Base-by-base conservation (phyloP, 2,329 filamentous ascomycete species). In the Alternaria arborescens region DNA sequence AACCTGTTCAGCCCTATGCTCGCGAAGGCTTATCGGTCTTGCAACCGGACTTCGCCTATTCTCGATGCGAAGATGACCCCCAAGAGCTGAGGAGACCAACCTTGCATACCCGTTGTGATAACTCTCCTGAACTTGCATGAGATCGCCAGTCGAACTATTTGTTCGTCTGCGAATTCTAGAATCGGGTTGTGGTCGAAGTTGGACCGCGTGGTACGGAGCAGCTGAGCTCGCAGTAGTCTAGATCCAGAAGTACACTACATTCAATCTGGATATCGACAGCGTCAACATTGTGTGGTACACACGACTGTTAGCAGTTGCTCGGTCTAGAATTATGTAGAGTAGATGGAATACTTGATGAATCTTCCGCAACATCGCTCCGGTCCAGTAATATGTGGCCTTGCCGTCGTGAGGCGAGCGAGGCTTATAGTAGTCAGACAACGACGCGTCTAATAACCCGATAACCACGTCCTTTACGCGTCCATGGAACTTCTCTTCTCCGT, bases 31-130 rank as follows among this genome's bases (percentile, higher is more conserved):
- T 32, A 52, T 42, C 28, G 41, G 36, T 14, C 36, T n/a, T 28
- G 12, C 30, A 26, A 26, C 2, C 63, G 57, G 61, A 52, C 41
- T 38, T 66, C 64, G 63, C 61, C 63, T 61, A 62, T 30, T 34
- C 40, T 26, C 47, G 26, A 61, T 46, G 48, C 18, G 32, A 30
- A 8, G 4, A 18, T 8, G 18, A 18, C 4, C 30, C 24, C 42
- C n/a, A 28, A 28, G 28, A 47, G 22, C n/a, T 24, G 36, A 40
- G 14, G 16, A 10, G 38, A 8, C 46, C 52, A 34, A 44, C 22
- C 38, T 18, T 24, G 30, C 32, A 1, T 36, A 36, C 6, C 12
- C 12, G 40, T 16, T 40, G 46, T 55, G 32, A 20, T 47, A 57
- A 57, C 57, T 56, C 48, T 47, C 41, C 52, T 52, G 14, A 52